phyloP scores from a whole-genome alignment of 2,329 filamentous ascomycete species.

The Aspergillus sp. region DNA sequence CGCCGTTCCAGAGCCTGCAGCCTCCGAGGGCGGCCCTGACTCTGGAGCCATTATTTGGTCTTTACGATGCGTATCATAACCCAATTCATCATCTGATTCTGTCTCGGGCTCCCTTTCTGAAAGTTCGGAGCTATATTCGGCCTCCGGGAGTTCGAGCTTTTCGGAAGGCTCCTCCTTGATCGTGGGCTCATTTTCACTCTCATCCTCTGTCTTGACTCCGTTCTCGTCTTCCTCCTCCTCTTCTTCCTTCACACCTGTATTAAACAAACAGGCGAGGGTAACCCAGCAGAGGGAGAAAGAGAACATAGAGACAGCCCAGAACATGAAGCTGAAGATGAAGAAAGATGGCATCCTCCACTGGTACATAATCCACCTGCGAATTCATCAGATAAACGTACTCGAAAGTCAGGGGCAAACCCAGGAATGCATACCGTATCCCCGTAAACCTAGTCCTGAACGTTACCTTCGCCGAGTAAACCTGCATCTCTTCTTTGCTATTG shows the following conservation, averaged over 20 bases:
- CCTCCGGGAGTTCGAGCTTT: conserved; percentile 2
- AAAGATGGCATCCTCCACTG: conserved; percentile 72
- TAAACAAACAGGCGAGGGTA: conserved; percentile 48
- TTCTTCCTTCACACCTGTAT: conserved; percentile 16
- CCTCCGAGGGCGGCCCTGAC: conserved; percentile 32
- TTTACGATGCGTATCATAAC: background rate
- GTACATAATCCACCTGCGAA: conserved; percentile 75
- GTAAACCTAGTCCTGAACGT: conserved; percentile 72
- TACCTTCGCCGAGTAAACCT: conserved; percentile 71
- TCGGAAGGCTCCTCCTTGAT: conserved; percentile 24
- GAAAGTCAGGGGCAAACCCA: background rate
- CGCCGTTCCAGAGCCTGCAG: conserved; percentile 58
- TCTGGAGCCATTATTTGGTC: background rate
- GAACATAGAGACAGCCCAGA: conserved; percentile 74
- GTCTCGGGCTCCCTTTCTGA: conserved; percentile 20
- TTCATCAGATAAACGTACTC: conserved; percentile 17
- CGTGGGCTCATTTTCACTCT: conserved; percentile 14
- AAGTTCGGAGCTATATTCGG: background rate
- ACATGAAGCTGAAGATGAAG: conserved; percentile 64
- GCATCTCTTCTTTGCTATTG: conserved; percentile 66
- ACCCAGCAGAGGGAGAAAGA: conserved; percentile 68
- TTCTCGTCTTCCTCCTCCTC: background rate
- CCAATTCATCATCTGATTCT: conserved; percentile 9
- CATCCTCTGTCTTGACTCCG: conserved; percentile 17
- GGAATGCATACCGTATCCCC: conserved; percentile 58